phyloP scores from a whole-genome alignment of 495 filamentous ascomycete species.

The Xylaria intraflava region DNA sequence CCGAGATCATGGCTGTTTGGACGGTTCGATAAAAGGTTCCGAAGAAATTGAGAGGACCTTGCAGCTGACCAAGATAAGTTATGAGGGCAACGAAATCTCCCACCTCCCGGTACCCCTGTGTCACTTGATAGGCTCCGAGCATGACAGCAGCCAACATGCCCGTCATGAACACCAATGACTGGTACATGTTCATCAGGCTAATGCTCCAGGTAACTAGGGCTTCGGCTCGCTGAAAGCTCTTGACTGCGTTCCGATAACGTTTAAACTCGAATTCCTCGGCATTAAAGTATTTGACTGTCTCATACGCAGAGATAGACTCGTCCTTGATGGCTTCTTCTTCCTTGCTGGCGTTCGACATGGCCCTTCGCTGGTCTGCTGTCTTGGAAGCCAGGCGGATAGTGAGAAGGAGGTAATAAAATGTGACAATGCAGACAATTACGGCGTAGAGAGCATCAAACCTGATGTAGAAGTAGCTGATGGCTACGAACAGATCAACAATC shows the following conservation, averaged over 20 bases:
- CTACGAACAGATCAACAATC: slow-evolving; percentile 82
- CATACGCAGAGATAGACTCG: slow-evolving; percentile 95
- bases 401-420: slow-evolving; percentile 93
- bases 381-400: slow-evolving; percentile 94
- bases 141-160: slow-evolving; percentile 80
- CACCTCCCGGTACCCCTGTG: slow-evolving; percentile 59
- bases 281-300: slow-evolving; percentile 99
- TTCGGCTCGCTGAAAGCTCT: slow-evolving; percentile 77
- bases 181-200: slow-evolving; percentile 87
- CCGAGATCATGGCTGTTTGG: slow-evolving; percentile 94
- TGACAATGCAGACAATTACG: slow-evolving; percentile 82
- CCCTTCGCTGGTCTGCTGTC: slow-evolving; percentile 78
- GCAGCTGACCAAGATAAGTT: slow-evolving; percentile 87
- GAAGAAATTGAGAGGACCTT: slow-evolving; percentile 93
- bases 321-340: slow-evolving; percentile 98
- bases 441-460: slow-evolving; percentile 83
- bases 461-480: slow-evolving; percentile 78
- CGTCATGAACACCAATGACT: slow-evolving; percentile 89
- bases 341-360: slow-evolving; percentile 89
- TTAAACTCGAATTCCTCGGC: slow-evolving; percentile 90
- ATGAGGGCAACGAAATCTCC: slow-evolving; percentile 76
- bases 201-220: slow-evolving; percentile 82
- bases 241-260: slow-evolving; percentile 57
- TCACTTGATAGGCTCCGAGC: slow-evolving; percentile 83
- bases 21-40: slow-evolving; percentile 96